Conservation (phyloP, 495 filamentous ascomycete species). For the Aeminium ludgeri region DNA sequence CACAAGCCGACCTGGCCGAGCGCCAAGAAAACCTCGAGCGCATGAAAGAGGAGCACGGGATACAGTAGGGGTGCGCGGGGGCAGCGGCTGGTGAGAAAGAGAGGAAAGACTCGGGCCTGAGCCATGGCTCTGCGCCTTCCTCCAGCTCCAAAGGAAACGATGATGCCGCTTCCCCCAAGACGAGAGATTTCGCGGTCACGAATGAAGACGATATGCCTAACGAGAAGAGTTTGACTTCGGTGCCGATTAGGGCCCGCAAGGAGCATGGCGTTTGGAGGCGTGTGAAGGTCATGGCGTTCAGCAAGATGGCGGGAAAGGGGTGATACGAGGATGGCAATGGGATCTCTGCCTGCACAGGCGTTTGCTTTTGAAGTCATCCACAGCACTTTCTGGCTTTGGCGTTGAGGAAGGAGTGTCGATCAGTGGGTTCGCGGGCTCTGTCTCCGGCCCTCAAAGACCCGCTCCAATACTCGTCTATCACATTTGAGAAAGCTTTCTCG, state of each 20-base stretch:
- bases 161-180: slow-evolving; percentile 3
- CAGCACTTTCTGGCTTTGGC: too few species aligned
- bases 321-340: background rate
- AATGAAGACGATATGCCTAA: background rate
- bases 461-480: too few species aligned
- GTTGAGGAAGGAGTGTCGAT: too few species aligned
- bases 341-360: too few species aligned
- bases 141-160: background rate
- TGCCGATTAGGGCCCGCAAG: slow-evolving; percentile 8
- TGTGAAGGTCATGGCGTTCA: slow-evolving; percentile 9
- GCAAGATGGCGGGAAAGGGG: slow-evolving; percentile 3
- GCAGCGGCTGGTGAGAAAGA: slow-evolving; percentile 5
- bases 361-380: too few species aligned
- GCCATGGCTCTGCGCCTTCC: background rate
- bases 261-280: slow-evolving; percentile 6
- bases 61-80: slow-evolving; percentile 56
- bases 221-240: background rate
- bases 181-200: slow-evolving; percentile 1
- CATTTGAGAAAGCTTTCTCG: too few species aligned
- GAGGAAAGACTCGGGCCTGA: slow-evolving; percentile 5
- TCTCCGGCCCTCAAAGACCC: too few species aligned
- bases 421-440: too few species aligned
- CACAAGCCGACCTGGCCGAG: slow-evolving; percentile 71
- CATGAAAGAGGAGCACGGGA: slow-evolving; percentile 92
- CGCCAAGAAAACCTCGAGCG: slow-evolving; percentile 95